Evolutionary conservation across 2,329 filamentous ascomycete species (phyloP), one percentile per base, ranked within the genome.

Genomic region (Emmonsiellopsis sp.): DNA sequence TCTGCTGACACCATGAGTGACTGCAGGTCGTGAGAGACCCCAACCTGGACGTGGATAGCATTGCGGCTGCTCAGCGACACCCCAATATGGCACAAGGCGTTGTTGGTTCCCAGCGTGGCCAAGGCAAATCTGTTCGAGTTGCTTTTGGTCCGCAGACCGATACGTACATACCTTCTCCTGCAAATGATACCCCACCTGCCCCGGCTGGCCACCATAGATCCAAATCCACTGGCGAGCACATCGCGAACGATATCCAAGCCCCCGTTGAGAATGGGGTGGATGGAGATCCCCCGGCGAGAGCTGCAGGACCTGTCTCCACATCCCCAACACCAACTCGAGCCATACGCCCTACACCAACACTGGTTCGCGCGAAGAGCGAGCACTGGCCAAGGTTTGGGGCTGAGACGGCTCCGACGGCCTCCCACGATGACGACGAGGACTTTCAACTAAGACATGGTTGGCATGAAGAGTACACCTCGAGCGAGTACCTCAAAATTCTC

Each of bases 391-490:
- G 68, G 41, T 60, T 64, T 26, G 64, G 62, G 10, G 58, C 64
- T 35, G 65, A 70, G 30, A 66, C 63, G 50, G 52, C 67, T 7
- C 52, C 60, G 11, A 34, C 16, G 20, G 46, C 7, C 9, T 62
- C 60, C 8, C 64, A 63, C 41, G 74, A 73, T 38, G 71, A 72
- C 38, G 79, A 79, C 57, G 79, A 75, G 59, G 73, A 76, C 58
- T 79, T 77, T 66, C 68, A 77, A 57, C 80, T 85, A 68, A 82
- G 91, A 48, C 91, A 96, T 73, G 91, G 91, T 47, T 96, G 93
- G 75, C 89, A 95, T 66, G 87, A 91, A 61, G 89, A 95, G 69
- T 90, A 95, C 67, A 87, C 89, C 65, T 94, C 87, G 5, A 87
- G 90, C 61, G 89, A 95, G 65, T 91, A 94, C 63, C 86, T 94